Evolutionary conservation across 805 yeast genomes (phyloP), one percentile per base, ranked within the genome.

Genomic region (Kodamaea jinghongensis): DNA sequence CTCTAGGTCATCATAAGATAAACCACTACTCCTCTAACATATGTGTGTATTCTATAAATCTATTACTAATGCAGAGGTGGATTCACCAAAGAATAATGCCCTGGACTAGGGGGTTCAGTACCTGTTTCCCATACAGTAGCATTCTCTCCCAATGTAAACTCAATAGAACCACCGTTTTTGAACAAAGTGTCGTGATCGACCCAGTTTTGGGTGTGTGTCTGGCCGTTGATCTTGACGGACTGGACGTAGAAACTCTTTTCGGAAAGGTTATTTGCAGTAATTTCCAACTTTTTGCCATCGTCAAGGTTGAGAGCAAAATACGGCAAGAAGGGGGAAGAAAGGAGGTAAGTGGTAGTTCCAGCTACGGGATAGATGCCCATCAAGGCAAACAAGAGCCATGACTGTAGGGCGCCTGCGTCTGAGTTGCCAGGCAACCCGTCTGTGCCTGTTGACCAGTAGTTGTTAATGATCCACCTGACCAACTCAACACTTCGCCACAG

Each of bases 351-450:
- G 8, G 64, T 55, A 3, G 68, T 61, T 1, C 66, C 67, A 4
- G 69, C 46, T 14, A 61, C 53, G 4, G 69, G 70, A 36, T 63
- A 63, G 7, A 65, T 29, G 2, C 70, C 70, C 31, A 59, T 43
- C 34, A 63, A 35, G 3, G 52, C 60, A 49, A 61, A 63, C 37
- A 62, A 54, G 11, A 60, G 37, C 66, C 67, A 65, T 3, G 61
- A 52, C 39, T 62, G 67, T 66, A 65, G 63, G 9, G 70, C 65
- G 5, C 69, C 69, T 8, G 61, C 64, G 42, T 63, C 69, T 1
- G 67, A 60, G 39, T 63, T 63, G 1, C 68, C 68, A 4, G 70
- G 68, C 16, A 65, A 42, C 8, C 62, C 66, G n/a, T 32, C 34
- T 3, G 48, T 29, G 3, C 67, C 67, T 1, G 47, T 29, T 15